Conservation (phyloP, 495 filamentous ascomycete genomes). For the Penicillium daleae region DNA sequence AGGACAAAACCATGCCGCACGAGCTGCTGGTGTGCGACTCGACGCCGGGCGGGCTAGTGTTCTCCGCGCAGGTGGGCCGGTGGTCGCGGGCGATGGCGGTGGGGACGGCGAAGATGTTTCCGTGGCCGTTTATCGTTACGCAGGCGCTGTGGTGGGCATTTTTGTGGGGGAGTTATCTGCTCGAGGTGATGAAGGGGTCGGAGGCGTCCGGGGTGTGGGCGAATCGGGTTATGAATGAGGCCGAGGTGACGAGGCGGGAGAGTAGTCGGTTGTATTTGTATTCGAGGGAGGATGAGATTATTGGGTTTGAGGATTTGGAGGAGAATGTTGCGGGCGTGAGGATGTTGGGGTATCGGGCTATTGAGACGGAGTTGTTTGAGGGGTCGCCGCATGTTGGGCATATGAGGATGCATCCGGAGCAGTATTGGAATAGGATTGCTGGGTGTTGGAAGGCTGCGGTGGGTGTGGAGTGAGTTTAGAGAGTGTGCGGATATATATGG, state of each 20-base stretch:
- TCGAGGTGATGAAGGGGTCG: conserved; percentile 18
- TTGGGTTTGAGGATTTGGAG: conserved; percentile 57
- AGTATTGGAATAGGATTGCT: conserved; percentile 56
- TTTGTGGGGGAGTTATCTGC: conserved; percentile 26
- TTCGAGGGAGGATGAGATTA: conserved; percentile 58
- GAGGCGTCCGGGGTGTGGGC: conserved; percentile 31
- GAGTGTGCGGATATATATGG: no score
- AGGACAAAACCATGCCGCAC: conserved; percentile 46
- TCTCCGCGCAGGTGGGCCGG: conserved; percentile 48
- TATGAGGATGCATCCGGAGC: conserved; percentile 53
- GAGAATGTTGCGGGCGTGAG: conserved; percentile 49
- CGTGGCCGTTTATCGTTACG: conserved; percentile 53
- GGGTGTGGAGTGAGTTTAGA: neutral
- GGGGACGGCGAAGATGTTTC: conserved; percentile 49
- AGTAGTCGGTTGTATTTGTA: conserved; percentile 51
- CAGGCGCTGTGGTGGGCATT: conserved; percentile 47
- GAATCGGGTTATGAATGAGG: conserved; percentile 30
- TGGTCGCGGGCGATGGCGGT: conserved; percentile 58
- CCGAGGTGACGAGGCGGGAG: conserved; percentile 15
- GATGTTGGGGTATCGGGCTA: conserved; percentile 41
- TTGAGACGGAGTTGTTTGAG: conserved; percentile 52
- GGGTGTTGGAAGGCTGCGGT: conserved; percentile 43
- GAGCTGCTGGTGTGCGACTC: conserved; percentile 54
- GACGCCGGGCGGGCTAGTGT: conserved; percentile 53
- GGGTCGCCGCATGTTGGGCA: conserved; percentile 59